Conservation (phyloP, 2,329 filamentous ascomycete genomes). For the Paracorniculantispora psalliotae region DNA sequence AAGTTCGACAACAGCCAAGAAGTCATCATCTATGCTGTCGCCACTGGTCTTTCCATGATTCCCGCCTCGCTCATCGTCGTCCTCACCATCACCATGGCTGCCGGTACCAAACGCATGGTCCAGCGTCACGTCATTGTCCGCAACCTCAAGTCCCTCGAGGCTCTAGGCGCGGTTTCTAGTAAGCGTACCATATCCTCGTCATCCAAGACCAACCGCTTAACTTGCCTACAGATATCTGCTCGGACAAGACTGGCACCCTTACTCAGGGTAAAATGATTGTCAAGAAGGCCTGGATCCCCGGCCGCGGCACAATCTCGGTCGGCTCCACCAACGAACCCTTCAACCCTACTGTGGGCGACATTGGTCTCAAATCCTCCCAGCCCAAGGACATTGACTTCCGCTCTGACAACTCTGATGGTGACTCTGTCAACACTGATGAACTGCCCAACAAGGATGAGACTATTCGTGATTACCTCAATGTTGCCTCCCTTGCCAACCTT, state of each 20-base stretch:
- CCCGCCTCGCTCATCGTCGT: constrained; percentile 46
- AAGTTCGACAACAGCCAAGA: constrained; percentile 34
- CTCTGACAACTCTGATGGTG: constrained; percentile 23
- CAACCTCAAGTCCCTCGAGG: constrained; percentile 47
- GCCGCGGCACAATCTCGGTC: constrained; percentile 42
- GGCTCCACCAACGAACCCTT: constrained; percentile 49
- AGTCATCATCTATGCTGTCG: constrained; percentile 41
- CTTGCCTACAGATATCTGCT: constrained; percentile 42
- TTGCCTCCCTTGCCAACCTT: constrained; percentile 61
- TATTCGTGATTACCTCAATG: constrained; percentile 54
- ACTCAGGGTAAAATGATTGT: constrained; percentile 51
- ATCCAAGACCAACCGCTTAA: constrained; percentile 18
- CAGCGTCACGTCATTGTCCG: constrained; percentile 48
- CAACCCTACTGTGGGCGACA: constrained; percentile 48
- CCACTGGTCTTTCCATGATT: constrained; percentile 45
- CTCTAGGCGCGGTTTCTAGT: constrained; percentile 49
- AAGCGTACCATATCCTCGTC: constrained; percentile 17
- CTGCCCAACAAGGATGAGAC: constrained; percentile 40
- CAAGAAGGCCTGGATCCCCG: constrained; percentile 47
- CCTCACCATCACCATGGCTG: constrained; percentile 56
- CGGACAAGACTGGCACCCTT: constrained; percentile 53
- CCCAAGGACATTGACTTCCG: constrained; percentile 32
- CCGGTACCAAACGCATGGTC: constrained; percentile 51
- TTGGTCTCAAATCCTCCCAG: constrained; percentile 34
- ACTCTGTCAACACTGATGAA: constrained; percentile 22